Base-by-base conservation (phyloP, 208 protist genomes). In the Trypanosoma mega region DNA sequence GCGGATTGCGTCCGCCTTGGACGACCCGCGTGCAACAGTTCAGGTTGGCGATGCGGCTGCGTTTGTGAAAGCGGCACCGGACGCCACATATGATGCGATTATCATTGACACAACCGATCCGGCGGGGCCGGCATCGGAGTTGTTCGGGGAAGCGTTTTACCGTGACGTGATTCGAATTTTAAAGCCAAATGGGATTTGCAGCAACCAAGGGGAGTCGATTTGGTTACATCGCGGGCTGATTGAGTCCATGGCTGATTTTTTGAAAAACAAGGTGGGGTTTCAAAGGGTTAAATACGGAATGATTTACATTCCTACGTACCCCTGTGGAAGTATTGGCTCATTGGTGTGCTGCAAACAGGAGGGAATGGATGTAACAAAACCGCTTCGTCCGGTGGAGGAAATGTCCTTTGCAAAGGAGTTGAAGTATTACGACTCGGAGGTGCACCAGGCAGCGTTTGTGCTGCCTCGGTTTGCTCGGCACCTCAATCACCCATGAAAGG, bases 101-200 rank as follows among this genome's bases (percentile, higher is more conserved):
- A 97, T 98, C 73, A 90, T 97, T 49, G 95, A 98, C 81, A 96
- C 89, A 0, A 97, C 95, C 12, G 95, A 97, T 62, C 94, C 92
- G 27, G 85, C 82, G n/a, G 94, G 94, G 3, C 92, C 93, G 16
- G 93, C 90, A 20, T 90, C 85, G 23, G 73, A 89, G 57, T 69
- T 97, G 11, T 97, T 96, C 53, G 86, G 87, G 2, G 76, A 69
- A 47, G 85, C 72, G 5, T 97, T 97, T 74, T 97, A 96, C 74
- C 61, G 68, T 41, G 76, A 88, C 56, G 68, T 94, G 14, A 36
- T 86, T 41, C 81, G 82, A 56, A 88, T 92, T 39, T 70, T 97
- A 11, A 76, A 82, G n/a, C 81, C 85, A 7, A 74, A 72, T 33
- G 89, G 87, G n/a, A 81, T 87, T 49, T 87, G 92, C 46, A 94